phyloP scores from a whole-genome alignment of 805 yeast genomes.

The Starmera dryadoides region DNA sequence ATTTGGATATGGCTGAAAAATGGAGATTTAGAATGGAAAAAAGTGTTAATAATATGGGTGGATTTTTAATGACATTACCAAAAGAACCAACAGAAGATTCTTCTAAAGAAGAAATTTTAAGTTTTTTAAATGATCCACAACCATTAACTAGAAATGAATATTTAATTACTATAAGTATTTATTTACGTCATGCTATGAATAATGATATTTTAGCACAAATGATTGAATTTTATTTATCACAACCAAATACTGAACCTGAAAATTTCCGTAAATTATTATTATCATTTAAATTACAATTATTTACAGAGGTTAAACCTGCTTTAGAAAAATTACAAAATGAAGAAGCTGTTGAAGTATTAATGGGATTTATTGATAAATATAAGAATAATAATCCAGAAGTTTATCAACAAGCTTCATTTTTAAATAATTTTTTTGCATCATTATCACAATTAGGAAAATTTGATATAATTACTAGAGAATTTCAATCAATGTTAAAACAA shows the following conservation, averaged over 20 bases:
- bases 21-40: conserved; percentile 25
- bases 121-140: conserved; percentile 21
- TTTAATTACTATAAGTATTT: conserved; percentile 18
- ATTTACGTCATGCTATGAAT: conserved; percentile 5
- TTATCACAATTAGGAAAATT: conserved; percentile 12
- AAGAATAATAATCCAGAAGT: conserved; percentile 8
- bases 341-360: conserved; percentile 8
- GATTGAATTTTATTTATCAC: conserved; percentile 18
- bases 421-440: conserved; percentile 12
- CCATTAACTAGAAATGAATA: conserved; percentile 20
- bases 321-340: conserved; percentile 9
- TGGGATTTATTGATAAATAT: conserved; percentile 12
- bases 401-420: conserved; percentile 12
- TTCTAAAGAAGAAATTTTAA: conserved; percentile 22
- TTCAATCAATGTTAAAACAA: conserved; percentile 6
- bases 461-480: conserved; percentile 5
- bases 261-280: conserved; percentile 14
- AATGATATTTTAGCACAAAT: conserved; percentile 8
- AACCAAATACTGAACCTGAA: conserved; percentile 10
- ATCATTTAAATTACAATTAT: conserved; percentile 18
- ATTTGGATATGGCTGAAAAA: conserved; percentile 20
- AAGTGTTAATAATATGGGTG: conserved; percentile 23
- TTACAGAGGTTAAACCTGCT: conserved; percentile 17
- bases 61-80: conserved; percentile 11
- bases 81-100: conserved; percentile 14